phyloP scores from a whole-genome alignment of 441 rosid genomes.

The Kokia cookei region DNA sequence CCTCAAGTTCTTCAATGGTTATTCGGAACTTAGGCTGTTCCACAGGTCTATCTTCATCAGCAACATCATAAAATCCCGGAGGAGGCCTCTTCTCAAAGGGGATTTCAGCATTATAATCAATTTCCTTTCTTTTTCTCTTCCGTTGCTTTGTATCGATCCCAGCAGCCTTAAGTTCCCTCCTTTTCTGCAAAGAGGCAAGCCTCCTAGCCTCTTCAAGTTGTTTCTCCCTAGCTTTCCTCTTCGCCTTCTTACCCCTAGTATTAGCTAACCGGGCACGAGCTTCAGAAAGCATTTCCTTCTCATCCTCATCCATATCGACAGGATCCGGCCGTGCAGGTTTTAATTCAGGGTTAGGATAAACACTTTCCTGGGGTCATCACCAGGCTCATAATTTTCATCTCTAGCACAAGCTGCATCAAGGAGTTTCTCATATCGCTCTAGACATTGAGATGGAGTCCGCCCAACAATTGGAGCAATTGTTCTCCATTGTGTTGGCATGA shows the following conservation, averaged over 20 bases:
- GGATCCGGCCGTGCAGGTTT: conserved; percentile 99
- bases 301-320: conserved; percentile 99
- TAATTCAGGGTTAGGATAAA: conserved; percentile 93
- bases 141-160: conserved; percentile 76
- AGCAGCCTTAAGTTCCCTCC: conserved; percentile 96
- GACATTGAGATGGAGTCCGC: conserved; percentile 96
- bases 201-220: conserved; percentile 99
- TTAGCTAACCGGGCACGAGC: conserved; percentile 95
- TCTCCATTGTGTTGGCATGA: conserved; percentile 97
- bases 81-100: conserved; percentile 98
- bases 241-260: conserved; percentile 95
- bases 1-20: conserved; percentile 91
- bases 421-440: conserved; percentile 93
- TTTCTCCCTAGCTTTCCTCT: conserved; percentile 95
- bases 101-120: conserved; percentile 90
- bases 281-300: conserved; percentile 99
- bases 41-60: conserved; percentile 82
- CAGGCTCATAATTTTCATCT: conserved; percentile 91
- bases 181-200: conserved; percentile 96
- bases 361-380: conserved; percentile 94
- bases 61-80: conserved; percentile 82
- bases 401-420: conserved; percentile 96
- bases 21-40: conserved; percentile 81
- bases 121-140: conserved; percentile 86
- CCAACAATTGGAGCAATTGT: conserved; percentile 99